These are phyloP conservation scores for Pseudogymnoascus sp. DNA, from an alignment of 2,329 filamentous ascomycete genomes.

Conservation along the genomic window DNA sequence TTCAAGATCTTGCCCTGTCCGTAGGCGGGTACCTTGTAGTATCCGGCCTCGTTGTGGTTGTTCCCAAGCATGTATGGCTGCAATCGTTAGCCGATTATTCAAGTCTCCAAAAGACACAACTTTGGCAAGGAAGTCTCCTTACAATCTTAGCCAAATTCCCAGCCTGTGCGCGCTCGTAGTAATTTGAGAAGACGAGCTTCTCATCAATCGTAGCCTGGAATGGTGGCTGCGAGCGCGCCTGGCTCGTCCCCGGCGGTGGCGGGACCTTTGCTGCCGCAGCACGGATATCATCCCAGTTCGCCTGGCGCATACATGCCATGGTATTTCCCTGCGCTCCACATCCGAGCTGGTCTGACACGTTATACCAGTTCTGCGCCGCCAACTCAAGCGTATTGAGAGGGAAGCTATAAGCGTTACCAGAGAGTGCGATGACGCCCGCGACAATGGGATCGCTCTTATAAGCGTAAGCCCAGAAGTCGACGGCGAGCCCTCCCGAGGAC, in stretches of 20 bases:
- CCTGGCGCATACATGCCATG: conserved; percentile 14
- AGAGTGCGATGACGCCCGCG: conserved; percentile 20
- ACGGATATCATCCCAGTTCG: conserved; percentile 13
- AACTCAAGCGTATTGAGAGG: conserved; percentile 11
- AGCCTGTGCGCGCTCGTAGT: conserved; percentile 10
- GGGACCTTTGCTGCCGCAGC: conserved; percentile 14
- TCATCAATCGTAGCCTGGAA: conserved; percentile 16
- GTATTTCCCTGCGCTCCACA: conserved; percentile 16
- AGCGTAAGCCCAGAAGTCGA: conserved; percentile 15
- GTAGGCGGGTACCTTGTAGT: conserved; percentile 17
- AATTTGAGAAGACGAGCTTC: conserved; percentile 14
- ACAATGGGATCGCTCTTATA: conserved; percentile 20
- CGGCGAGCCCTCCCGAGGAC: conserved; percentile 40
- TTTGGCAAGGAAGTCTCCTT: not conserved
- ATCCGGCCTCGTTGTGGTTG: conserved; percentile 22
- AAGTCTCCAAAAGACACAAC: not conserved
- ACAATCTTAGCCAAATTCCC: conserved; percentile 17
- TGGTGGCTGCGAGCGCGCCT: conserved; percentile 12
- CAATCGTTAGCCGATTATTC: not conserved
- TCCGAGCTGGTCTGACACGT: conserved; percentile 14
- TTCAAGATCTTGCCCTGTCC: conserved; percentile 2
- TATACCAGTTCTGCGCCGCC: conserved; percentile 15
- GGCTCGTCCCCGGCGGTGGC: not conserved
- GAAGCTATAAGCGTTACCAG: conserved; percentile 18
- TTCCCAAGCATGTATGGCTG: conserved; percentile 20